These are phyloP conservation scores for Exophiala sideris DNA, from an alignment of 2,329 filamentous ascomycete genomes.

Conservation along the genomic window DNA sequence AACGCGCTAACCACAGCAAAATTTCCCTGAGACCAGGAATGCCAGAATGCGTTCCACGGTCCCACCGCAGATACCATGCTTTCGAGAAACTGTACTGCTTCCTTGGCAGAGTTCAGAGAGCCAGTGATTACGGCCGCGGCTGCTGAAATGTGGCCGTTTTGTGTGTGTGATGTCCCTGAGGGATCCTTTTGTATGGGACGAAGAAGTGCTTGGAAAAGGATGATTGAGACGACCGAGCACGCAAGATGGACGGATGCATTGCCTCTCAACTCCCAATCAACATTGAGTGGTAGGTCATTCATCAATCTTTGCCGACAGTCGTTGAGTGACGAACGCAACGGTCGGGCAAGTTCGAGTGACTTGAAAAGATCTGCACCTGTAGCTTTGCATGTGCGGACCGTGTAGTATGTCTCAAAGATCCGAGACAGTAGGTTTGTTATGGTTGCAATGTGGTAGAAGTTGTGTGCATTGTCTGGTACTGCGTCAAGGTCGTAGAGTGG, in stretches of 20 bases:
- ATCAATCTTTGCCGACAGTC: constrained; percentile 11
- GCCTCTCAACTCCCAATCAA: constrained; percentile 1
- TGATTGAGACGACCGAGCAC: constrained; percentile 4
- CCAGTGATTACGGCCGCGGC: constrained; percentile 10
- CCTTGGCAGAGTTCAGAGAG: constrained; percentile 9
- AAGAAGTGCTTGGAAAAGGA: constrained; percentile 11
- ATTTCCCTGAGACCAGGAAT: constrained; percentile 19
- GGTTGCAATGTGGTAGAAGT: constrained; percentile 5
- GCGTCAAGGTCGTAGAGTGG: neutral
- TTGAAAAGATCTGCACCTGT: constrained; percentile 8
- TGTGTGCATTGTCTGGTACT: neutral
- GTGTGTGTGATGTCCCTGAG: neutral
- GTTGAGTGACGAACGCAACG: constrained; percentile 9
- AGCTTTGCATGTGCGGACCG: constrained; percentile 4
- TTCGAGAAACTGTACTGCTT: constrained; percentile 9
- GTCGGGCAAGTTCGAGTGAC: constrained; percentile 11
- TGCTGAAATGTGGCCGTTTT: constrained; percentile 2
- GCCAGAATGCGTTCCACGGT: constrained; percentile 16
- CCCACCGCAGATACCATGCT: constrained; percentile 12
- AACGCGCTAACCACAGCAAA: constrained; percentile 16
- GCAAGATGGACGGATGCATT: constrained; percentile 11
- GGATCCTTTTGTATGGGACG: constrained; percentile 1
- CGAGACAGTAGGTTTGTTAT: constrained; percentile 6
- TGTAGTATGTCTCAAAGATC: constrained; percentile 11
- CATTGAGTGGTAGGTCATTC: constrained; percentile 1